Evolutionary conservation across 2,329 filamentous ascomycete species (phyloP), one percentile per base, ranked within the genome.

Genomic region (Xylariaceae sp.): DNA sequence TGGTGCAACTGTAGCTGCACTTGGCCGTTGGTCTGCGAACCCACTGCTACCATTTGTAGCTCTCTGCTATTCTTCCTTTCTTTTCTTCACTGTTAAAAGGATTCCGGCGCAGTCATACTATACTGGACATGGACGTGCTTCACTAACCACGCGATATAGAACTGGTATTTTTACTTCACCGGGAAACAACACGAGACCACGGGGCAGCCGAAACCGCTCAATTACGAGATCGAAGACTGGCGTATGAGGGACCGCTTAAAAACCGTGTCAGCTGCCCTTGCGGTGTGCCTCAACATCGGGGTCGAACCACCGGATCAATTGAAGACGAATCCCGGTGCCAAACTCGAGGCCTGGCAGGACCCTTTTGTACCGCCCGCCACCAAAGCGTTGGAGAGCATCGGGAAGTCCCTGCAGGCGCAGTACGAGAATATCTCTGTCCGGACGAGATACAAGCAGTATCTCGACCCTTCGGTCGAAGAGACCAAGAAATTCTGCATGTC

Each of bases 151-250:
- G n/a, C n/a, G n/a, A n/a, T 44, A 39, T 63, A 95, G 85, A 94
- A 88, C 51, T 98, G 94, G 79, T 97, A 95, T 70, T 97, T 97
- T 90, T 98, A 98, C 66, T 98, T 86, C 64, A 96, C 90, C 48
- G 92, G 98, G 64, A 97, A 97, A 65, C 83, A 90, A 37, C 92
- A 98, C 65, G 92, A 97, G 61, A 92, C 88, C 15, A 90, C 88
- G 24, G 92, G 88, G 15, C 88, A 89, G 51, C 87, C 88, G 12
- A 87, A 88, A 59, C 74, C 78, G 36, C 74, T 72, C 13, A 62
- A 67, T 17, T 77, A 76, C 50, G 71, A 79, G 47, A 68, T 94
- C 5, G 85, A 94, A 59, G 92, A 97, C 61, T 98, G 92, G 92
- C 84, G 92, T 42, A 96, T 97, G 85, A 83, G 88, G 52, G 92